Conservation (phyloP, 2,329 filamentous ascomycete genomes). For the Remersonia thermophila region DNA sequence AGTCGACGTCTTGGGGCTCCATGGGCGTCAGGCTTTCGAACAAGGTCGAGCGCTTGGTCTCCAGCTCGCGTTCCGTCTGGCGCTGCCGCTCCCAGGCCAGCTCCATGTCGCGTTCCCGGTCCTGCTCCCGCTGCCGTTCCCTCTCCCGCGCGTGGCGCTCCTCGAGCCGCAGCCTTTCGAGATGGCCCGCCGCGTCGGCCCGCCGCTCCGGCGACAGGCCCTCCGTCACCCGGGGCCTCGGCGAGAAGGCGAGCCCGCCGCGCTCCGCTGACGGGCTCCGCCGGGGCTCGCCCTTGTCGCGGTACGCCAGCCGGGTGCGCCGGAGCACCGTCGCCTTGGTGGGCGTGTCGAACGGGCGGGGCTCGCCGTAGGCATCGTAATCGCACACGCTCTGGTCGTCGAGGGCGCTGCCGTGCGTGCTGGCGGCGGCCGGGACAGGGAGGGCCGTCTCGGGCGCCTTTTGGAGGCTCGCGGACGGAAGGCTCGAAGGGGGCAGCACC, state of each 20-base stretch:
- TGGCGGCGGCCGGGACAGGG: conserved; percentile 4
- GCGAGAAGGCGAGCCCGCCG: conserved; percentile 7
- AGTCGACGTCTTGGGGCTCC: conserved; percentile 15
- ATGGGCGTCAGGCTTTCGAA: conserved; percentile 19
- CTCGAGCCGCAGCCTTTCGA: conserved; percentile 15
- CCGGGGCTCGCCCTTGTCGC: conserved; percentile 22
- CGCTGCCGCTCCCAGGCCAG: conserved; percentile 10
- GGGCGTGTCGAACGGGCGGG: conserved; percentile 18
- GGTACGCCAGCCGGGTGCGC: conserved; percentile 27
- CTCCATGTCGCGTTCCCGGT: conserved; percentile 11
- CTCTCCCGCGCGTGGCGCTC: conserved; percentile 16
- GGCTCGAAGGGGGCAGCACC: conserved; percentile 19
- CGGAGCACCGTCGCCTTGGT: conserved; percentile 18
- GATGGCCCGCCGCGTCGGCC: conserved; percentile 9
- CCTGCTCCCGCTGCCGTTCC: conserved; percentile 10
- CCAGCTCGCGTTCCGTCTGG: conserved; percentile 16
- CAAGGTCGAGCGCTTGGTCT: conserved; percentile 17
- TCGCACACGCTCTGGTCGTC: conserved; percentile 14
- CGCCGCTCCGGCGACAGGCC: conserved; percentile 15
- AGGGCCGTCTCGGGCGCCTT: conserved; percentile 16
- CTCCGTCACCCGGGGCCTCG: conserved; percentile 10
- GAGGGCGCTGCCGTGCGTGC: conserved; percentile 10
- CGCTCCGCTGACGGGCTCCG: conserved; percentile 15
- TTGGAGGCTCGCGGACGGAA: conserved; percentile 5
- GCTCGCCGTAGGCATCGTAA: conserved; percentile 17